A percentile compares a stretch with the other conserved stretches of the same genome.
Conservation (phyloP, 139 green algal species). For the Chlamydomonas sphaeroides region DNA sequence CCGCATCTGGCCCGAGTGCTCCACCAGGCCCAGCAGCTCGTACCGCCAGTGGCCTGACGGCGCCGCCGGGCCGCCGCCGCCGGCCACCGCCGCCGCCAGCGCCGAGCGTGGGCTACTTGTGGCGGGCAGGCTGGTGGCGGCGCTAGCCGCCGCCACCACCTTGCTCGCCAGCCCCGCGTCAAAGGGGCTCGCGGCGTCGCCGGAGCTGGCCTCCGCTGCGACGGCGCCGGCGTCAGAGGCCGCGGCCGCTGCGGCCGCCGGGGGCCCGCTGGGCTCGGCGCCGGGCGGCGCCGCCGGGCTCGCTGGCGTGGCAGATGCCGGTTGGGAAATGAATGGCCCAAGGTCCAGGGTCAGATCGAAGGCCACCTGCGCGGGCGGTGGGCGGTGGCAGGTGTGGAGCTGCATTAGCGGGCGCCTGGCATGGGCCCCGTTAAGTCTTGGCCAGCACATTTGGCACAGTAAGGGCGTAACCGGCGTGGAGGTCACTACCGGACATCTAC, state of each 20-base stretch:
- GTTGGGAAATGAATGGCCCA: not conserved
- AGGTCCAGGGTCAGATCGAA: constrained; percentile 51
- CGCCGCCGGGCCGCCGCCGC: not conserved
- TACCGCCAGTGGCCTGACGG: constrained; percentile 42
- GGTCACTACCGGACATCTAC: too few species aligned
- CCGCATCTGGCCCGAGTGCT: constrained; percentile 71
- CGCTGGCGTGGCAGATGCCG: not conserved
- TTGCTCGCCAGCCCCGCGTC: too few species aligned
- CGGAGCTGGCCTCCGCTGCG: too few species aligned
- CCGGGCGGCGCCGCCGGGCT: not conserved
- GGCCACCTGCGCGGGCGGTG: constrained; percentile 34
- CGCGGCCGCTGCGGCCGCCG: not conserved
- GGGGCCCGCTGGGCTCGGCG: too few species aligned
- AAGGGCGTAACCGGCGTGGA: too few species aligned
- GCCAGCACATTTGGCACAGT: too few species aligned
- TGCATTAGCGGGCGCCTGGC: too few species aligned
- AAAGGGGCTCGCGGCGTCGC: too few species aligned
- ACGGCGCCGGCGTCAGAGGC: not conserved
- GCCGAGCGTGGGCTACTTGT: not conserved
- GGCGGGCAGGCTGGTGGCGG: too few species aligned
- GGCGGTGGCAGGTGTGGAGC: too few species aligned
- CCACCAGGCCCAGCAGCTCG: constrained; percentile 73
- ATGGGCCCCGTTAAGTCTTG: too few species aligned
- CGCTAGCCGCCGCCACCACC: too few species aligned
- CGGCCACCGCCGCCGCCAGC: constrained; percentile 20